Conservation (phyloP, 768 basidiomycete species). For the Xerocomellus amylosporus region DNA sequence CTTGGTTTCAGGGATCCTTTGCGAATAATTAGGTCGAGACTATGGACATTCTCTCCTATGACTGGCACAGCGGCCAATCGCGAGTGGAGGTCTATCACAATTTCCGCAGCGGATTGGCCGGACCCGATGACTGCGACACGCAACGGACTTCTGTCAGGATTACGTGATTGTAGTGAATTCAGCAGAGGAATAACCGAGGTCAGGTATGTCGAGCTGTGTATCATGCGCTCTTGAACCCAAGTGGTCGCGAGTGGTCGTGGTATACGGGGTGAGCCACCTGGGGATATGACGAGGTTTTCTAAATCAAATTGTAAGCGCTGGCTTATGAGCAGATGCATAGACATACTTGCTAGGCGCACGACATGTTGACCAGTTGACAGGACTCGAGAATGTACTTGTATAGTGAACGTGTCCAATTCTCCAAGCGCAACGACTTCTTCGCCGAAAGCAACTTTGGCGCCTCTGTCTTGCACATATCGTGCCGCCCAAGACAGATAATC, state of each 20-base stretch:
- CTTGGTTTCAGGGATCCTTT: slow-evolving; percentile 49
- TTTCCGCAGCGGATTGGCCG: slow-evolving; percentile 49
- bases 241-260: slow-evolving; percentile 37
- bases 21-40: slow-evolving; percentile 50
- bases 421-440: slow-evolving; percentile 45
- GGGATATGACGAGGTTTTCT: slow-evolving; percentile 51
- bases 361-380: slow-evolving; percentile 35
- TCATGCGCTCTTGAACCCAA: slow-evolving; percentile 33
- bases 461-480: slow-evolving; percentile 40
- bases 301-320: not conserved
- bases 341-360: slow-evolving; percentile 40
- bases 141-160: slow-evolving; percentile 26
- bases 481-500: slow-evolving; percentile 57
- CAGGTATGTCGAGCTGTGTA: slow-evolving; percentile 46
- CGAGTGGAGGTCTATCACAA: slow-evolving; percentile 42
- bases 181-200: slow-evolving; percentile 38
- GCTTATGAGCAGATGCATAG: not conserved
- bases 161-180: slow-evolving; percentile 20
- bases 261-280: slow-evolving; percentile 47
- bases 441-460: slow-evolving; percentile 43
- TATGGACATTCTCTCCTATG: slow-evolving; percentile 29
- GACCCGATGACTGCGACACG: slow-evolving; percentile 47
- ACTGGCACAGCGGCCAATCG: slow-evolving; percentile 36
- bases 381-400: slow-evolving; percentile 39
- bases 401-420: slow-evolving; percentile 32